Percentiles rank a stretch among this genome's conserved stretches.
Evolutionary conservation across 2,329 filamentous ascomycete genomes (phyloP).

Genomic region (Talaromyces sp.): DNA sequence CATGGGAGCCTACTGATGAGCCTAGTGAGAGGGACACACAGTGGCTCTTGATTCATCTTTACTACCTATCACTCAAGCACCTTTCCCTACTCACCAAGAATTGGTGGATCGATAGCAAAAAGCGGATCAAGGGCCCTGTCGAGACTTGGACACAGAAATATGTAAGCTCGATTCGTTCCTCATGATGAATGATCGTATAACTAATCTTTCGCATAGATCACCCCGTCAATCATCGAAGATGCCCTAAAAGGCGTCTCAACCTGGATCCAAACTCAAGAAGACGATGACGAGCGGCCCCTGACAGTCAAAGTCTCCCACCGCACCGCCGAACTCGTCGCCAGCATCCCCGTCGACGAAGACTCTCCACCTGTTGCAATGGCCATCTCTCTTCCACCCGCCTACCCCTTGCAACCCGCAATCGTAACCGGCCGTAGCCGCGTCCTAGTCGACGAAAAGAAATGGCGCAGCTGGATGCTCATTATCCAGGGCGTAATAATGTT

Average conservation of each 20-base stretch:
- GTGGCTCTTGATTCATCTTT: slow-evolving; percentile 80
- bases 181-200: neutral
- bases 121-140: slow-evolving; percentile 73
- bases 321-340: slow-evolving; percentile 73
- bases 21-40: slow-evolving; percentile 70
- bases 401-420: slow-evolving; percentile 74
- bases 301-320: slow-evolving; percentile 68
- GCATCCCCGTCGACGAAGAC: slow-evolving; percentile 84
- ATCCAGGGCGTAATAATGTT: slow-evolving; percentile 93
- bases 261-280: slow-evolving; percentile 44
- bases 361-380: slow-evolving; percentile 75
- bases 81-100: slow-evolving; percentile 73
- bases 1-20: slow-evolving; percentile 59
- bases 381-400: slow-evolving; percentile 75
- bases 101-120: slow-evolving; percentile 81
- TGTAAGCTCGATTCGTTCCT: slow-evolving; percentile 50
- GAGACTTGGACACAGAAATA: slow-evolving; percentile 82
- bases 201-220: slow-evolving; percentile 31
- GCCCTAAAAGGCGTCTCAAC: slow-evolving; percentile 39
- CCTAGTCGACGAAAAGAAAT: slow-evolving; percentile 84
- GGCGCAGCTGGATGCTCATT: slow-evolving; percentile 84
- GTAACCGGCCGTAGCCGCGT: slow-evolving; percentile 79
- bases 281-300: slow-evolving; percentile 53
- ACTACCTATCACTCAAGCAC: slow-evolving; percentile 75
- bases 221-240: slow-evolving; percentile 41